Percentiles rank a stretch among this genome's conserved stretches.
These are phyloP conservation scores for Fomitopsis pinicola DNA, from an alignment of 1,284 basidiomycete species.

Conservation along the genomic window DNA sequence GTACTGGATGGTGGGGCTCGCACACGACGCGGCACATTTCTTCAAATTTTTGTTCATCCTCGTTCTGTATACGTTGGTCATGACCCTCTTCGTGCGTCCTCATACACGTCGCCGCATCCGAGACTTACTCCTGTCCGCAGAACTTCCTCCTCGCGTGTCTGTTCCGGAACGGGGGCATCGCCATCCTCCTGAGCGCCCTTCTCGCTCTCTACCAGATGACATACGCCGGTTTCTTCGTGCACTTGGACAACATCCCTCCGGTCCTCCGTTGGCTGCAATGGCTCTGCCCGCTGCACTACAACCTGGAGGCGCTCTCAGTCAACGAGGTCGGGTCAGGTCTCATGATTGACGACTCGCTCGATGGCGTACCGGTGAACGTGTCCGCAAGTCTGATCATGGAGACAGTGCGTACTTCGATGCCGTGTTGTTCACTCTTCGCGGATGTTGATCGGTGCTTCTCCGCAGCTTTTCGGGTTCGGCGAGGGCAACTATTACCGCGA, in stretches of 20 bases:
- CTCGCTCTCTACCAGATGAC: conserved; percentile 81
- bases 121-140: conserved; percentile 32
- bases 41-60: conserved; percentile 36
- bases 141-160: conserved; percentile 84
- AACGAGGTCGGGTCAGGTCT: conserved; percentile 87
- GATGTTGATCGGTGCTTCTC: conserved; percentile 4
- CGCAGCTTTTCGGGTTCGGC: conserved; percentile 78
- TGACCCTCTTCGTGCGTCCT: conserved; percentile 77
- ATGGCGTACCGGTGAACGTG: conserved; percentile 78
- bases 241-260: conserved; percentile 74
- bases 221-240: conserved; percentile 83
- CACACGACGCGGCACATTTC: conserved; percentile 37
- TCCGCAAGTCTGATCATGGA: conserved; percentile 83
- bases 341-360: conserved; percentile 74
- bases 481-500: conserved; percentile 78
- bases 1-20: conserved; percentile 91
- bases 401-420: conserved; percentile 42
- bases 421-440: background rate
- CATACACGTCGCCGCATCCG: background rate
- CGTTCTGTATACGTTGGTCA: conserved; percentile 62
- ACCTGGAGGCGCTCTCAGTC: conserved; percentile 78
- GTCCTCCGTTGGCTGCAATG: conserved; percentile 87
- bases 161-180: conserved; percentile 82
- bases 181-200: conserved; percentile 78
- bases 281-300: conserved; percentile 69